phyloP scores from a whole-genome alignment of 2,329 filamentous ascomycete genomes.

The Pseudogymnoascus sp. region DNA sequence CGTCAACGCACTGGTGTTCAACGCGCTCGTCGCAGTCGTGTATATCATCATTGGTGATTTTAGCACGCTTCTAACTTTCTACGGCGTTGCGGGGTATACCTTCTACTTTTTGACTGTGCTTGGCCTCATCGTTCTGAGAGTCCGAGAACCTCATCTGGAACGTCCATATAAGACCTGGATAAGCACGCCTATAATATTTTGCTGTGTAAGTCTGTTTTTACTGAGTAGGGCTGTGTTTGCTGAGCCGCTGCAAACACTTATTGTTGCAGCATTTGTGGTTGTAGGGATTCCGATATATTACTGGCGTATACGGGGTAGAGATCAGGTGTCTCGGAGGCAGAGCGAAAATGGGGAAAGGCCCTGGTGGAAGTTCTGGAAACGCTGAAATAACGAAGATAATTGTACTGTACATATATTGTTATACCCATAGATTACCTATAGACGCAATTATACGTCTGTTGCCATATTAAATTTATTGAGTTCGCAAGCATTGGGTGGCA shows the following conservation, averaged over 20 bases:
- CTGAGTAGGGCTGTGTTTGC: constrained; percentile 83
- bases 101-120: constrained; percentile 97
- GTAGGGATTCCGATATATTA: constrained; percentile 83
- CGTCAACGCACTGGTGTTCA: constrained; percentile 83
- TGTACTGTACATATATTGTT: constrained; percentile 4
- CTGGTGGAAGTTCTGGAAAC: constrained; percentile 56
- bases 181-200: constrained; percentile 93
- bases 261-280: constrained; percentile 77
- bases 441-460: neutral
- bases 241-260: constrained; percentile 79
- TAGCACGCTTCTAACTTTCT: constrained; percentile 85
- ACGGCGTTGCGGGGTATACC: constrained; percentile 91
- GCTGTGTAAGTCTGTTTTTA: constrained; percentile 91
- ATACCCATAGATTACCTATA: constrained; percentile 3
- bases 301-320: constrained; percentile 67
- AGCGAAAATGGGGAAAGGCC: constrained; percentile 31
- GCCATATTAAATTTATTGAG: neutral
- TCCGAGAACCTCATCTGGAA: constrained; percentile 79
- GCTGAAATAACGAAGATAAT: constrained; percentile 25
- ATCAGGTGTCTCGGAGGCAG: constrained; percentile 41
- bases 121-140: constrained; percentile 81
- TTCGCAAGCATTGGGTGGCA: neutral
- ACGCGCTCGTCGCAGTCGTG: constrained; percentile 60
- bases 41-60: constrained; percentile 90
- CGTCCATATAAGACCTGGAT: constrained; percentile 96